Percentiles rank a stretch among this genome's conserved stretches.
phyloP scores from a whole-genome alignment of 1,139 yeast species.

The Candida tunisiensis region DNA sequence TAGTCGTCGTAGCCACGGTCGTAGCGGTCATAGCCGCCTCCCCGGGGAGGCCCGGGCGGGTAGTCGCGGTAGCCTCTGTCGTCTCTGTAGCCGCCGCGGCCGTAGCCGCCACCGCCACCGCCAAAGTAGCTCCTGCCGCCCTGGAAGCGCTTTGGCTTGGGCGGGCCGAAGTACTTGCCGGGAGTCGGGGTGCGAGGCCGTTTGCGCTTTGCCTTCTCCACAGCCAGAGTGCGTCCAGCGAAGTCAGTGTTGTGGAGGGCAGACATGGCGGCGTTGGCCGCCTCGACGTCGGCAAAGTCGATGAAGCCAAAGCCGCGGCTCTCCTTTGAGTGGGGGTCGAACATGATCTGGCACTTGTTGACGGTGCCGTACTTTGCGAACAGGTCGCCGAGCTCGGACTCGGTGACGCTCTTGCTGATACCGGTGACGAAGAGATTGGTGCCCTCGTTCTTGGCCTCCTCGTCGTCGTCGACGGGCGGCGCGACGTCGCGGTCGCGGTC shows the following conservation, averaged over 20 bases:
- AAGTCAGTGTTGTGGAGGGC: slow-evolving; percentile 16
- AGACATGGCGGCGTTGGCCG: slow-evolving; percentile 18
- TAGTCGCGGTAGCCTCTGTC: slow-evolving; percentile 5
- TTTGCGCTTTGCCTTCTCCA: slow-evolving; percentile 22
- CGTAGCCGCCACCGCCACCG: slow-evolving; percentile 7
- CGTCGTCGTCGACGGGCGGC: slow-evolving; percentile 5
- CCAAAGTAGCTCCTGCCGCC: slow-evolving; percentile 1
- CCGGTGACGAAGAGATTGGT: slow-evolving; percentile 24
- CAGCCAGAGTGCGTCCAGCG: slow-evolving; percentile 17
- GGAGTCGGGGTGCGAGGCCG: slow-evolving; percentile 25
- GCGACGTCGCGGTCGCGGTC: background rate
- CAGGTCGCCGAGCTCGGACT: slow-evolving; percentile 16
- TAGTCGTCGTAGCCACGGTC: slow-evolving; percentile 9
- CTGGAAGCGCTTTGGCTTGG: slow-evolving; percentile 12
- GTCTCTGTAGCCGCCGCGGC: slow-evolving; percentile 2
- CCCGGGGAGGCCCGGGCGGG: slow-evolving; percentile 2
- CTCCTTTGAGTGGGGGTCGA: slow-evolving; percentile 22
- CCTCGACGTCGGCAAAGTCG: slow-evolving; percentile 16
- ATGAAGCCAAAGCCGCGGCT: slow-evolving; percentile 25
- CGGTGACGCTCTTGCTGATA: slow-evolving; percentile 16
- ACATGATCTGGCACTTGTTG: slow-evolving; percentile 20
- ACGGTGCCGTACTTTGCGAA: slow-evolving; percentile 19
- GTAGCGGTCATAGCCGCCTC: slow-evolving; percentile 5
- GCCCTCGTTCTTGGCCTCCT: slow-evolving; percentile 18
- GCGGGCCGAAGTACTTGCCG: slow-evolving; percentile 25